phyloP scores from a whole-genome alignment of 202 grass and related monocot species.

The Schoenoplectus triqueter region DNA sequence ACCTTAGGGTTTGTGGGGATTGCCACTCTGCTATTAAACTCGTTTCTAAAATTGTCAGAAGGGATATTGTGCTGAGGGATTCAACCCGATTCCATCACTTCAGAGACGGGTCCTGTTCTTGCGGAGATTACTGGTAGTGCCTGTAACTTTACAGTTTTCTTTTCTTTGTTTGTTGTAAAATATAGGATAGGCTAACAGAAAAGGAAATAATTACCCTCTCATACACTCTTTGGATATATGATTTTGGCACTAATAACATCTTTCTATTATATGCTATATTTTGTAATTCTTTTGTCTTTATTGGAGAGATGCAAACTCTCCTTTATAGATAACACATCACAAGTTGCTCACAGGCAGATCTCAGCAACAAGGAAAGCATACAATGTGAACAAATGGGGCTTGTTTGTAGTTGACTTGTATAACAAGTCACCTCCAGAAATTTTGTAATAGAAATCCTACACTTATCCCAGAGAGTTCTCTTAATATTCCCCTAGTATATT shows the following conservation, averaged over 20 bases:
- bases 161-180: constrained; percentile 16
- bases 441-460: not conserved
- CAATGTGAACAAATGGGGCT: not conserved
- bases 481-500: not conserved
- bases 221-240: not conserved
- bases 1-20: constrained; percentile 51
- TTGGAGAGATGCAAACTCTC: not conserved
- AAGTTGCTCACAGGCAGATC: not conserved
- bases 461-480: not conserved
- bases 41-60: constrained; percentile 42
- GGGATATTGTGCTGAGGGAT: constrained; percentile 56
- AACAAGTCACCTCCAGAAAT: not conserved
- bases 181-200: constrained; percentile 3
- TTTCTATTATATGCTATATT: not conserved
- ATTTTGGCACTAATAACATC: not conserved
- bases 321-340: not conserved
- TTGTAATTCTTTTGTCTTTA: not conserved
- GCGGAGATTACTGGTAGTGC: constrained; percentile 46
- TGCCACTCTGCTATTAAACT: constrained; percentile 55
- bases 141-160: not conserved
- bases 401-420: not conserved
- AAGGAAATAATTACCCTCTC: not conserved
- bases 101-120: constrained; percentile 55
- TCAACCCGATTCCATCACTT: constrained; percentile 54
- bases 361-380: not conserved